phyloP scores from a whole-genome alignment of 73 alveolate species.

The Paramecium caudatum region DNA sequence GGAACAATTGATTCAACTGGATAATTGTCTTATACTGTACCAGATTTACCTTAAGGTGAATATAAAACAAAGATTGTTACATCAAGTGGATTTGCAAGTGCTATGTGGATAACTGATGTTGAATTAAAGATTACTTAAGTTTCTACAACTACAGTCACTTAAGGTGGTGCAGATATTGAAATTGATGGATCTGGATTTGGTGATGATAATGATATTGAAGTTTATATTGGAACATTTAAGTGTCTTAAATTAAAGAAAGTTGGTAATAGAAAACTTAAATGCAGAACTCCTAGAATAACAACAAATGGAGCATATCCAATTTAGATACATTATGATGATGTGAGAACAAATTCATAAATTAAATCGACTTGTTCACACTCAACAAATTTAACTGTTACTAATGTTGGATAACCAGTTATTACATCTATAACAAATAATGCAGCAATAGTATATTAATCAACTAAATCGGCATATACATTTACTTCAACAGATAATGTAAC shows the following conservation, averaged over 20 bases:
- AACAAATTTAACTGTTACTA: not conserved
- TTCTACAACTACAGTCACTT: not conserved
- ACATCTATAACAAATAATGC: conserved; percentile 23
- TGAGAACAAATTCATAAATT: not conserved
- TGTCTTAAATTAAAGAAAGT: not conserved
- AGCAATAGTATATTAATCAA: not conserved
- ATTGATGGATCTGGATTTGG: conserved; percentile 44
- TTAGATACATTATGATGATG: not conserved
- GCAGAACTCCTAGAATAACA: conserved; percentile 57
- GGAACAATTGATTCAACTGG: conserved; percentile 14
- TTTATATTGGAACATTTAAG: not conserved
- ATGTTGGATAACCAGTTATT: not conserved
- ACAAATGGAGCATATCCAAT: conserved; percentile 30
- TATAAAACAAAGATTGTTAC: not conserved
- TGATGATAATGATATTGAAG: conserved; percentile 14
- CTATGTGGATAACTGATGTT: conserved; percentile 37
- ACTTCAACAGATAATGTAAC: not conserved
- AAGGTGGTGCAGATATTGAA: conserved; percentile 37
- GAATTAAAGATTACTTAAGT: not conserved
- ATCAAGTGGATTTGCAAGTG: conserved; percentile 3
- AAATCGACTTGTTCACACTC: not conserved
- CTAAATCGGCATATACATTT: not conserved
- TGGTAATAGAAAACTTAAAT: conserved; percentile 4
- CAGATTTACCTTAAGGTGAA: conserved; percentile 60
- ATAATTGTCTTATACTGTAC: conserved; percentile 21